Evolutionary conservation across 129 eudicot species (phyloP).

Genomic region (Glebionis coronaria): DNA sequence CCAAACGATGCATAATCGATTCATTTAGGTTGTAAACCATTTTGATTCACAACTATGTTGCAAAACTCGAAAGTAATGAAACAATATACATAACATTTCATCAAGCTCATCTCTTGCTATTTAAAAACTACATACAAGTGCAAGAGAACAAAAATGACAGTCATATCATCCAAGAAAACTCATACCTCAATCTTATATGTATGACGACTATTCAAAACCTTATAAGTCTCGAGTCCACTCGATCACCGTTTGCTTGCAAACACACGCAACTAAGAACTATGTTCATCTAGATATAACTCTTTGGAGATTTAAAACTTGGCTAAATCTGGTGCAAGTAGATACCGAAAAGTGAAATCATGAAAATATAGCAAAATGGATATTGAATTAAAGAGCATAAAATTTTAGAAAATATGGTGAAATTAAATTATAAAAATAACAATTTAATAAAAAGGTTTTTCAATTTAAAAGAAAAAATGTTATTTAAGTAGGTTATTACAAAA

Average conservation of each 20-base stretch:
- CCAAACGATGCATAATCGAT: not conserved
- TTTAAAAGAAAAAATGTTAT: too few relatives aligned
- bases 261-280: not conserved
- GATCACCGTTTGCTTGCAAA: not conserved
- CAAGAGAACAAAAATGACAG: constrained; percentile 31
- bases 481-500: too few relatives aligned
- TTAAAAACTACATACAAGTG: constrained; percentile 21
- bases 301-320: constrained; percentile 20
- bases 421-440: too few relatives aligned
- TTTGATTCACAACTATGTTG: constrained; percentile 17
- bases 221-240: constrained; percentile 10
- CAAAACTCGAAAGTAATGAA: constrained; percentile 3
- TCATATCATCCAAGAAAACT: constrained; percentile 32
- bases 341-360: constrained; percentile 68
- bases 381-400: too few relatives aligned
- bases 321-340: constrained; percentile 52
- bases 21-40: not conserved
- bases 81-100: constrained; percentile 22
- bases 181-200: constrained; percentile 20
- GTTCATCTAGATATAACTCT: constrained; percentile 20
- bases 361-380: too few relatives aligned
- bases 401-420: too few relatives aligned
- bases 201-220: constrained; percentile 8
- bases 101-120: constrained; percentile 36
- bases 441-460: too few relatives aligned